Evolutionary conservation across 805 yeast species (phyloP).

Genomic region (Ogataea wickerhamii): DNA sequence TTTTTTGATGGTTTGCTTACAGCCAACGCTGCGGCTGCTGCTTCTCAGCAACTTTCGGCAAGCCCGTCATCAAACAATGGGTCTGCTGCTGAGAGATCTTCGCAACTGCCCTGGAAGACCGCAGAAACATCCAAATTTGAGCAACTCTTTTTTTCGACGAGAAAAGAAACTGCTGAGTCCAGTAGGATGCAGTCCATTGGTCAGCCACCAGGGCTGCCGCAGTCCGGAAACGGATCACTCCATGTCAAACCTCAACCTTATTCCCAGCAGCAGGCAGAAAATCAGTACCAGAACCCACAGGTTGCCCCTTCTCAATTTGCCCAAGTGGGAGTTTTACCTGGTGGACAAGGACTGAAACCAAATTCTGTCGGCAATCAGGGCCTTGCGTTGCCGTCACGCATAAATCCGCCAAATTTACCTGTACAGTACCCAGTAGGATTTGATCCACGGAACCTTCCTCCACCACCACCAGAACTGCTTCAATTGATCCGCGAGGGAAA

Average conservation of each 20-base stretch:
- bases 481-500: conserved; percentile 28
- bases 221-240: no score
- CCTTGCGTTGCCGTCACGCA: neutral
- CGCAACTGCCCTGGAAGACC: conserved; percentile 5
- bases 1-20: conserved; percentile 21
- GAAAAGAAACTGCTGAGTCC: conserved; percentile 3
- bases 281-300: no score
- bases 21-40: conserved; percentile 3
- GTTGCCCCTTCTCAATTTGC: no score
- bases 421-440: conserved; percentile 14
- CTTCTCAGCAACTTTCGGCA: neutral
- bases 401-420: conserved; percentile 2
- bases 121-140: conserved; percentile 22
- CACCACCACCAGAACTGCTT: conserved; percentile 29
- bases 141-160: conserved; percentile 13
- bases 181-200: conserved; percentile 1
- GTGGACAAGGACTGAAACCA: no score
- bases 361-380: no score
- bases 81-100: neutral
- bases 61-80: neutral
- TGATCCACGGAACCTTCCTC: conserved; percentile 17
- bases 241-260: no score
- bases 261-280: no score
- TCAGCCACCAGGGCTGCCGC: conserved; percentile 1
- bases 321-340: no score